Percentiles rank a stretch among this genome's conserved stretches.
phyloP scores from a whole-genome alignment of 2,329 filamentous ascomycete genomes.

The Aaosphaeria arxii region DNA sequence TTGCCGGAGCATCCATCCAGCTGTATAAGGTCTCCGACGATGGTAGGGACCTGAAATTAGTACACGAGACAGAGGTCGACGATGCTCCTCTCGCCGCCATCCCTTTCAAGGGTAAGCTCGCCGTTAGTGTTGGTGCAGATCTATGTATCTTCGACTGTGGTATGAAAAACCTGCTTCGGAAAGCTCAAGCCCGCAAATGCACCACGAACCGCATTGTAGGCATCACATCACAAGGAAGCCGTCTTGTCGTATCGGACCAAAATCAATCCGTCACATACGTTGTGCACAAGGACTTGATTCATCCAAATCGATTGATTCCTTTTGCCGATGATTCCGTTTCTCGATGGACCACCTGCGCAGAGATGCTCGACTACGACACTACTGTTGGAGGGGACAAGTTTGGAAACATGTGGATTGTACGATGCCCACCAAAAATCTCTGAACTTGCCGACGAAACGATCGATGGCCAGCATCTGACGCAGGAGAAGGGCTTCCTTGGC shows the following conservation, averaged over 20 bases:
- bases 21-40: slow-evolving; percentile 87
- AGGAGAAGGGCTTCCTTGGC: slow-evolving; percentile 85
- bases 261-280: slow-evolving; percentile 89
- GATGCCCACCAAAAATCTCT: slow-evolving; percentile 80
- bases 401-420: slow-evolving; percentile 90
- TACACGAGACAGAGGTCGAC: slow-evolving; percentile 93
- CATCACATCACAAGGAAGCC: slow-evolving; percentile 83
- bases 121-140: slow-evolving; percentile 80
- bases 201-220: slow-evolving; percentile 81
- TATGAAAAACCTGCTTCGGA: slow-evolving; percentile 87
- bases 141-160: slow-evolving; percentile 90
- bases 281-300: slow-evolving; percentile 74
- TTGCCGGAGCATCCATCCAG: slow-evolving; percentile 78
- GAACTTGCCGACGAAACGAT: slow-evolving; percentile 90
- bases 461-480: slow-evolving; percentile 83
- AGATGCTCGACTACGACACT: slow-evolving; percentile 98
- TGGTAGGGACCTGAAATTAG: slow-evolving; percentile 86
- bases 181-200: slow-evolving; percentile 73
- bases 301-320: slow-evolving; percentile 86
- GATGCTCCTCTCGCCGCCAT: slow-evolving; percentile 86
- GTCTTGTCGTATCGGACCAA: slow-evolving; percentile 89
- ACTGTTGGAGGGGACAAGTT: slow-evolving; percentile 96
- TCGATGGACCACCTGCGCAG: slow-evolving; percentile 84
- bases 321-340: slow-evolving; percentile 89
- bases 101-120: slow-evolving; percentile 85